phyloP scores from a whole-genome alignment of 768 basidiomycete species.

The Butyriboletus loyo region DNA sequence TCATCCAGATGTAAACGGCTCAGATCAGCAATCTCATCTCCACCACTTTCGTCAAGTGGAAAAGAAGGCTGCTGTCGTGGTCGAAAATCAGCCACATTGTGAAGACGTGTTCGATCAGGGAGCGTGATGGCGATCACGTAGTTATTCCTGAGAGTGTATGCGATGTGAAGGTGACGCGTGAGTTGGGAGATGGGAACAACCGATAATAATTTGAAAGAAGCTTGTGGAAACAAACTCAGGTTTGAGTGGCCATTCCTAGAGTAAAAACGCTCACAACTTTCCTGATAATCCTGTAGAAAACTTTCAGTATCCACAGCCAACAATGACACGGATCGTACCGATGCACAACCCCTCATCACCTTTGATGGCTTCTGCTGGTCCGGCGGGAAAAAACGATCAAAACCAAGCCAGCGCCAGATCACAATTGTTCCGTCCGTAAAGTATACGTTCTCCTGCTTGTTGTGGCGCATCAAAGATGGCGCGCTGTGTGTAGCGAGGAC shows the following conservation, averaged over 20 bases:
- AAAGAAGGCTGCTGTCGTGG: conserved; percentile 43
- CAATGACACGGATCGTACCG: conserved; percentile 39
- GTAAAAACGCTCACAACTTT: conserved; percentile 54
- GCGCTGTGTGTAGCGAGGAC: conserved; percentile 53
- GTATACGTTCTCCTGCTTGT: conserved; percentile 23
- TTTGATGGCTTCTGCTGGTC: conserved; percentile 31
- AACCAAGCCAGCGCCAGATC: conserved; percentile 67
- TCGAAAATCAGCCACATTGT: conserved; percentile 46
- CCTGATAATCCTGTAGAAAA: conserved; percentile 63
- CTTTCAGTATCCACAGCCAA: neutral
- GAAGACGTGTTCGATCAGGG: conserved; percentile 39
- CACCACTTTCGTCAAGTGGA: conserved; percentile 33
- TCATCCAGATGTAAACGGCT: conserved; percentile 29
- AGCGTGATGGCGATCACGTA: conserved; percentile 51
- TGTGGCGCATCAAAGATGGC: conserved; percentile 44
- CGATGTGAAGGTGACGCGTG: conserved; percentile 38
- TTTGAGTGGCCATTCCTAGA: neutral
- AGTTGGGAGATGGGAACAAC: conserved; percentile 43
- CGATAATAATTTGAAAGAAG: conserved; percentile 64
- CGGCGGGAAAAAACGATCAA: conserved; percentile 62
- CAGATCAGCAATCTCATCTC: conserved; percentile 19
- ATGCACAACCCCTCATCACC: conserved; percentile 54
- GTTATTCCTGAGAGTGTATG: conserved; percentile 44
- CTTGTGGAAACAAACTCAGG: conserved; percentile 33
- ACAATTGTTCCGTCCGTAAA: conserved; percentile 50